Evolutionary conservation across 768 basidiomycete genomes (phyloP).

Genomic region (Hericium rajendrae): DNA sequence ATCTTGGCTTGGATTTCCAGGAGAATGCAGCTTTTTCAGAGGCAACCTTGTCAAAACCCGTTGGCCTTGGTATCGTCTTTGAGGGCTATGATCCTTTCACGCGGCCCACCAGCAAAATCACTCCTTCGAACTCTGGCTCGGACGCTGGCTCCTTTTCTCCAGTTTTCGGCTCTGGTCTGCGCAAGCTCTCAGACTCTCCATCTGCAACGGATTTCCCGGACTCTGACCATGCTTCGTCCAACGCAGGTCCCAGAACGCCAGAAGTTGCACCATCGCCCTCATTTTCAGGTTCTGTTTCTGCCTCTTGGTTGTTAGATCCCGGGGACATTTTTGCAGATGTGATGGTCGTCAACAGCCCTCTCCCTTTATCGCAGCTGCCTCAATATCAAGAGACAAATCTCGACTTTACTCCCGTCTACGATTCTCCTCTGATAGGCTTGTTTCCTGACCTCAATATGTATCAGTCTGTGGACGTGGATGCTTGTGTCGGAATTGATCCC

Average conservation of each 20-base stretch:
- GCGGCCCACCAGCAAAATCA: neutral
- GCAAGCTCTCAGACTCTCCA: neutral
- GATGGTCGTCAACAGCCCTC: neutral
- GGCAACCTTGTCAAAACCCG: neutral
- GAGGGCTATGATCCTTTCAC: conserved; percentile 1
- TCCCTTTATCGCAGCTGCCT: neutral
- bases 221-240: neutral
- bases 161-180: neutral
- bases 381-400: neutral
- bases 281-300: neutral
- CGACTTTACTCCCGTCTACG: neutral
- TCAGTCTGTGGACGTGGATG: conserved; percentile 14
- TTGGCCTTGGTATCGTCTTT: conserved; percentile 11
- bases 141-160: neutral
- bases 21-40: neutral
- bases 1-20: neutral
- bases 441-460: conserved; percentile 28
- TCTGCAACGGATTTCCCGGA: neutral
- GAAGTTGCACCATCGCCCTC: neutral
- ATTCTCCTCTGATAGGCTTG: conserved; percentile 15
- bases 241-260: neutral
- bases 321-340: neutral
- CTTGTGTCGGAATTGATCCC: conserved; percentile 29
- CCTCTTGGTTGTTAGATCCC: neutral
- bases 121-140: neutral